These are phyloP conservation scores for Verticillium nonalfalfae DNA, from an alignment of 2,329 filamentous ascomycete genomes.

Conservation along the genomic window DNA sequence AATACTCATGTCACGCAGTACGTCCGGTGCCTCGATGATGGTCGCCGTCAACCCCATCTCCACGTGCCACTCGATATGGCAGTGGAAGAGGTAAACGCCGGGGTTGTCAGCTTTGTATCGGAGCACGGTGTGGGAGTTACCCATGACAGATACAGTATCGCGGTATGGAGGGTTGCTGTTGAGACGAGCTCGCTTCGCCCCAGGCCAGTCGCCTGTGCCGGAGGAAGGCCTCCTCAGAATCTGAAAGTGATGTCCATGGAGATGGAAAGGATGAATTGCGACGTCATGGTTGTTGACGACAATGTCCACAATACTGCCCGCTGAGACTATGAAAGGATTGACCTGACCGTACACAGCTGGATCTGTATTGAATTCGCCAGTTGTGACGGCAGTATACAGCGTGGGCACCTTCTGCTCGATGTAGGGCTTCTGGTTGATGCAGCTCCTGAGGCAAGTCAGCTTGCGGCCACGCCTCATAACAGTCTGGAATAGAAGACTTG, in stretches of 20 bases:
- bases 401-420: constrained; percentile 63
- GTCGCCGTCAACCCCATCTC: constrained; percentile 50
- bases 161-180: constrained; percentile 21
- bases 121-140: constrained; percentile 39
- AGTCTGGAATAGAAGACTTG: background rate
- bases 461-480: no score
- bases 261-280: constrained; percentile 44
- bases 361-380: constrained; percentile 37
- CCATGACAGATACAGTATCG: constrained; percentile 31
- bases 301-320: constrained; percentile 35
- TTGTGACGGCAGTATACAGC: constrained; percentile 63
- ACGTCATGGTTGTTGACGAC: constrained; percentile 43
- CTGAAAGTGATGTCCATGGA: constrained; percentile 51
- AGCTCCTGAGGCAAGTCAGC: constrained; percentile 24
- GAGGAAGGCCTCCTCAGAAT: constrained; percentile 34
- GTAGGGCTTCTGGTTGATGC: constrained; percentile 61
- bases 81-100: constrained; percentile 50
- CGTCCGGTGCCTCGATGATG: constrained; percentile 49
- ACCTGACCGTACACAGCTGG: constrained; percentile 34
- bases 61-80: constrained; percentile 57
- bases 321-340: constrained; percentile 30
- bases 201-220: constrained; percentile 28
- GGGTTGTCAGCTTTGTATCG: constrained; percentile 47
- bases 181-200: constrained; percentile 18
- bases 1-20: constrained; percentile 48